Conservation (phyloP, 495 filamentous ascomycete genomes). For the Extremus antarcticus region DNA sequence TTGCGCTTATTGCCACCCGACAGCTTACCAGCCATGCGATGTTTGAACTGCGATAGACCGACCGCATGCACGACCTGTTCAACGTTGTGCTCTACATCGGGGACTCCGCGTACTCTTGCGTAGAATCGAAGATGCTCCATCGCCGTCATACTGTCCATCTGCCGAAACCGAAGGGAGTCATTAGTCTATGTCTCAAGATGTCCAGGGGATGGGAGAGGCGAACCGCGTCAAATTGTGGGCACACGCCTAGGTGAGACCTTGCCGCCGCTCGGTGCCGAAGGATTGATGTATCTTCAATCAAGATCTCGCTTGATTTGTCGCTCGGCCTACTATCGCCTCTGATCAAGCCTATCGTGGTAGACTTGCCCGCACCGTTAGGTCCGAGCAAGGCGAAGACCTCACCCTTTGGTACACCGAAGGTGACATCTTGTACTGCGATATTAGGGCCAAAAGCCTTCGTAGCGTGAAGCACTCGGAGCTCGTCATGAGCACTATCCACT, state of each 20-base stretch:
- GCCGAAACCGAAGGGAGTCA: too few species aligned
- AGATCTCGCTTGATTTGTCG: slow-evolving; percentile 46
- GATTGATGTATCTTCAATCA: slow-evolving; percentile 63
- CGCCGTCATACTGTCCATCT: slow-evolving; percentile 60
- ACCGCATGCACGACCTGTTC: slow-evolving; percentile 28
- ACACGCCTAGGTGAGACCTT: slow-evolving; percentile 63
- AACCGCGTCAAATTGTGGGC: slow-evolving; percentile 51
- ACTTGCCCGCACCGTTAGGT: slow-evolving; percentile 83
- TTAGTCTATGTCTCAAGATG: too few species aligned
- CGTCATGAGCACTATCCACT: slow-evolving; percentile 44
- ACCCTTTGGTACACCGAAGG: slow-evolving; percentile 63
- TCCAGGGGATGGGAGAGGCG: too few species aligned
- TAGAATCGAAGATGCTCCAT: slow-evolving; percentile 65
- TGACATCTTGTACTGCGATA: slow-evolving; percentile 69
- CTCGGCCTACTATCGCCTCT: slow-evolving; percentile 69
- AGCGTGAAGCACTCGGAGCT: slow-evolving; percentile 62
- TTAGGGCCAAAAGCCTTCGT: slow-evolving; percentile 61
- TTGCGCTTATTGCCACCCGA: slow-evolving; percentile 69
- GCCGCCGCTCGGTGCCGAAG: slow-evolving; percentile 52
- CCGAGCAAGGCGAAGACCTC: slow-evolving; percentile 80
- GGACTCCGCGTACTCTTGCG: slow-evolving; percentile 56
- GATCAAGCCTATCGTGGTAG: slow-evolving; percentile 72
- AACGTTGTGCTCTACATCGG: slow-evolving; percentile 53
- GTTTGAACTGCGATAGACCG: slow-evolving; percentile 41
- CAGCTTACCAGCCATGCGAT: slow-evolving; percentile 52